Evolutionary conservation across 441 rosid genomes (phyloP), one percentile per base, ranked within the genome.

Genomic region (Populus trichocarpa): DNA sequence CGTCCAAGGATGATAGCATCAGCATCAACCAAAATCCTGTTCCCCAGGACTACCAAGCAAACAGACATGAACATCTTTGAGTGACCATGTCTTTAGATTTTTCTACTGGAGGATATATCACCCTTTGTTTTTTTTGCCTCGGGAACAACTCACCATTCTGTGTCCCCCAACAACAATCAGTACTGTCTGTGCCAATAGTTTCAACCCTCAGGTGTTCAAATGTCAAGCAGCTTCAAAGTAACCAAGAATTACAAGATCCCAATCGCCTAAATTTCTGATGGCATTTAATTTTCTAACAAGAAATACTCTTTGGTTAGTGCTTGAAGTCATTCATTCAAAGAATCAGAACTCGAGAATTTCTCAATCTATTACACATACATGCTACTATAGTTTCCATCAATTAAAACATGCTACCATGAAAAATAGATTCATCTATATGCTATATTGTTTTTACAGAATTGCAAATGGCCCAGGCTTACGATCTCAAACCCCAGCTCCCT

Each of bases 11-110:
- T 0, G 16, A 35, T 25, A 28, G 13, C 14, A 30, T 46, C 0
- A 28, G 13, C 14, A 16, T 46, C 1, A 14, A 46, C 35, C 23
- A 42, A 8, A 7, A 38, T 25, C 69, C 13, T 74, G 77, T 26
- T 40, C 50, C 70, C 28, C 61, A 1, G 40, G 12, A 25, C 70
- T 32, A 74, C 35, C 76, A 4, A 74, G 70, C 76, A 74, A 63
- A 74, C 65, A 63, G 33, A 64, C 69, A 64, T 0, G 7, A 22
- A 14, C 3, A n/a, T 25, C 53, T 40, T 38, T 9, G 42, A 10
- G 12, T 38, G 42, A 10, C 42, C 42, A 38, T 38, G 42, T 38
- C 46, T 40, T 42, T 25, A 16, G 61, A 74, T 36, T 38, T 42
- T n/a, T 22, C 11, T 50, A 72, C 50, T 50, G 46, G 72, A 11